Conservation (phyloP, 257 asterid species). For the Capsicum pubescens region DNA sequence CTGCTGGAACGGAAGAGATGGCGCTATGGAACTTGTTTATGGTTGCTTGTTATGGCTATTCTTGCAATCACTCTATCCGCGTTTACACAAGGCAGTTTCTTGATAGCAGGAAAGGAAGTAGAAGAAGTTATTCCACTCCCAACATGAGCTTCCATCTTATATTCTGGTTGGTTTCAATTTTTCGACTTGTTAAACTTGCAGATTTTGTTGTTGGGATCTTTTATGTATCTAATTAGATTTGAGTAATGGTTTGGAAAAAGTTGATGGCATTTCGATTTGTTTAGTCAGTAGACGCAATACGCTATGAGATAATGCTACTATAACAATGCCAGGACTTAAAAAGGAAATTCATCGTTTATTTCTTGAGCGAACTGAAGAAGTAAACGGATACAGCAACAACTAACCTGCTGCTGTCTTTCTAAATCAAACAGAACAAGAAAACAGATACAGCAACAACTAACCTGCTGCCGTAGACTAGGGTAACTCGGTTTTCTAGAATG, state of each 20-base stretch:
- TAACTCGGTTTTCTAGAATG: slow-evolving; percentile 8
- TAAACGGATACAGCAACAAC: not conserved
- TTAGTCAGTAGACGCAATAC: not conserved
- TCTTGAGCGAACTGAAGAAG: slow-evolving; percentile 1
- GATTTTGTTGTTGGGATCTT: not conserved
- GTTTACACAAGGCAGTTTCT: not conserved
- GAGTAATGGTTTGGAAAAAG: not conserved
- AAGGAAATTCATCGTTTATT: not conserved
- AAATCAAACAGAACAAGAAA: not conserved
- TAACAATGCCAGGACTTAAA: not conserved
- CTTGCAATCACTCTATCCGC: not conserved
- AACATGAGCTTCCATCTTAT: not conserved
- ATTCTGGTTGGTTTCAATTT: not conserved
- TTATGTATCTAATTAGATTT: not conserved
- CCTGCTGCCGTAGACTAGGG: not conserved
- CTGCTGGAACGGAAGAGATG: not conserved
- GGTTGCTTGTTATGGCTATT: not conserved
- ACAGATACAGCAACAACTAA: not conserved
- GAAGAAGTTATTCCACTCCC: not conserved
- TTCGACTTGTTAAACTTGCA: not conserved
- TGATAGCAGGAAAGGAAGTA: not conserved
- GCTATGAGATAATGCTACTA: not conserved
- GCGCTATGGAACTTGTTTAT: not conserved
- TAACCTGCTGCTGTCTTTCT: not conserved
- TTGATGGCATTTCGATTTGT: not conserved